Evolutionary conservation across 2,329 filamentous ascomycete genomes (phyloP).

Genomic region (Aspergillus eucalypticola): DNA sequence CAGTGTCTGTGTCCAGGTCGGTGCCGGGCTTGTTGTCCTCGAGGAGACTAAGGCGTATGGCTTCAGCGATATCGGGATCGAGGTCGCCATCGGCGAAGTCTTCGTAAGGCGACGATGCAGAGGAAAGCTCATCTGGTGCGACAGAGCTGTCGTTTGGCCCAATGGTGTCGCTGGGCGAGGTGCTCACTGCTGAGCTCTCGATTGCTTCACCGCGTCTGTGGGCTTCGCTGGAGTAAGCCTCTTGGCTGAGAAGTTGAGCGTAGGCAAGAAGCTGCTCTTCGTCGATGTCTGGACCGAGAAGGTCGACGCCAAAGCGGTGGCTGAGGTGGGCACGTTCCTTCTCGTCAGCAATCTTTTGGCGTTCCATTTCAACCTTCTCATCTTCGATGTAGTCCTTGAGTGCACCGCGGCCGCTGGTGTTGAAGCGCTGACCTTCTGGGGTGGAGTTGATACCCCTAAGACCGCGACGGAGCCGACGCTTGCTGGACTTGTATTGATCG

Average conservation of each 20-base stretch:
- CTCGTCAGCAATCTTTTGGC: slow-evolving; percentile 66
- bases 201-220: slow-evolving; percentile 47
- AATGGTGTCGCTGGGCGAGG: slow-evolving; percentile 40
- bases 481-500: slow-evolving; percentile 71
- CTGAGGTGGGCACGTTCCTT: slow-evolving; percentile 71
- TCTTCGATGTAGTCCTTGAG: slow-evolving; percentile 80
- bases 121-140: slow-evolving; percentile 33
- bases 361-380: slow-evolving; percentile 78
- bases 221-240: slow-evolving; percentile 54
- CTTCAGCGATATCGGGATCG: slow-evolving; percentile 63
- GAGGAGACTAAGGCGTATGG: slow-evolving; percentile 57
- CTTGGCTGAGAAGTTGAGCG: slow-evolving; percentile 63
- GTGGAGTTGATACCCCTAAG: slow-evolving; percentile 62
- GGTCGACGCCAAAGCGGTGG: slow-evolving; percentile 79
- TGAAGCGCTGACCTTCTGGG: slow-evolving; percentile 57
- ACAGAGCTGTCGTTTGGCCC: slow-evolving; percentile 34
- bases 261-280: slow-evolving; percentile 66
- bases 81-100: slow-evolving; percentile 50
- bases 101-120: slow-evolving; percentile 39
- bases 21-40: slow-evolving; percentile 32
- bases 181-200: slow-evolving; percentile 42
- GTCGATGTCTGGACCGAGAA: slow-evolving; percentile 59
- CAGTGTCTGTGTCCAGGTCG: slow-evolving; percentile 33
- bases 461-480: slow-evolving; percentile 73
- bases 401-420: slow-evolving; percentile 65